Evolutionary conservation across 2,329 filamentous ascomycete genomes (phyloP).

Genomic region (Emericellopsis cladophorae): DNA sequence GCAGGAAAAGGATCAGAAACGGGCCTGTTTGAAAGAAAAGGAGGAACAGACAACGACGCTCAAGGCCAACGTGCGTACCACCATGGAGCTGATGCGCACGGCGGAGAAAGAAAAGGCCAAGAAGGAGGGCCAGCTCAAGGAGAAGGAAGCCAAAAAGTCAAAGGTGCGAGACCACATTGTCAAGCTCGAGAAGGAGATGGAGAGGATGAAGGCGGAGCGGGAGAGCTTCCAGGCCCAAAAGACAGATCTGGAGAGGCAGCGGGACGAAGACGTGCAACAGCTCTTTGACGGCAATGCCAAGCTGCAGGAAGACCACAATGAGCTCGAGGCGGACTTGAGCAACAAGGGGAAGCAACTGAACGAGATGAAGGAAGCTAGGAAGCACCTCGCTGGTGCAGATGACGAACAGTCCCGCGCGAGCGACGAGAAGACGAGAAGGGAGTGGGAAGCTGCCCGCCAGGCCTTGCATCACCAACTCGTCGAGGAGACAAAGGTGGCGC

Average conservation of each 20-base stretch:
- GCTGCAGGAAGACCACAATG: constrained; percentile 50
- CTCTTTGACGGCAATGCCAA: constrained; percentile 42
- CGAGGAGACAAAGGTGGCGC: constrained; percentile 31
- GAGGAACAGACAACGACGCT: constrained; percentile 81
- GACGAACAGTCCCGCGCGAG: constrained; percentile 42
- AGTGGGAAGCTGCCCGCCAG: constrained; percentile 41
- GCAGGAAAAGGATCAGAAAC: constrained; percentile 68
- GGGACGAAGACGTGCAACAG: constrained; percentile 36
- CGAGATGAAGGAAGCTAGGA: constrained; percentile 57
- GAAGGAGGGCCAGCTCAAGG: constrained; percentile 58
- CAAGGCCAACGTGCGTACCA: constrained; percentile 64
- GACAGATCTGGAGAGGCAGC: constrained; percentile 33
- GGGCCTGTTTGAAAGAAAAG: constrained; percentile 70
- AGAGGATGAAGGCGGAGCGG: constrained; percentile 44
- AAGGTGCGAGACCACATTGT: constrained; percentile 59
- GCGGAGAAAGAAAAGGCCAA: constrained; percentile 69
- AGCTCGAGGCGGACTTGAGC: constrained; percentile 60
- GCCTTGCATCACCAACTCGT: constrained; percentile 38
- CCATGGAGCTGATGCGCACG: constrained; percentile 70
- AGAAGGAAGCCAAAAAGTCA: constrained; percentile 54
- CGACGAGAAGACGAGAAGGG: constrained; percentile 36
- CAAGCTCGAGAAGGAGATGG: constrained; percentile 53
- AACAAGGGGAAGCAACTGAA: constrained; percentile 57
- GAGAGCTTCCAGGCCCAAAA: constrained; percentile 42
- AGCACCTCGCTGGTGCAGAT: constrained; percentile 48